phyloP scores from a whole-genome alignment of 345 rosid species.

The Fremontodendron californicum region DNA sequence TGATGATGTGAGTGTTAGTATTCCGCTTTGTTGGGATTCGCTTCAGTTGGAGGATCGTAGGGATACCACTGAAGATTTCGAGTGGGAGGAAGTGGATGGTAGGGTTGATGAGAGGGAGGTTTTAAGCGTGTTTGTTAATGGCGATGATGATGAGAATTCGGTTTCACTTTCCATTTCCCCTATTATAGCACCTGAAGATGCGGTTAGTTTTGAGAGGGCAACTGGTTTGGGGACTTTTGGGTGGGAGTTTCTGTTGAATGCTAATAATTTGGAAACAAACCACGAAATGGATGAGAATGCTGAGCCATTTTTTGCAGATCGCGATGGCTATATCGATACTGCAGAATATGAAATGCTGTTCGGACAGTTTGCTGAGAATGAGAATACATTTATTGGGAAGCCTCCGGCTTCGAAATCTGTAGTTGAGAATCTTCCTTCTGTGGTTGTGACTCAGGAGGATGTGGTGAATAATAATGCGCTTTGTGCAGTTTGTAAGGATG shows the following conservation, averaged over 20 bases:
- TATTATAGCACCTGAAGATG: slow-evolving; percentile 48
- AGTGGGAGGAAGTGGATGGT: slow-evolving; percentile 92
- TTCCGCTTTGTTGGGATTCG: slow-evolving; percentile 74
- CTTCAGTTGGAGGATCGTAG: slow-evolving; percentile 62
- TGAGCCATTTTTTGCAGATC: slow-evolving; percentile 49
- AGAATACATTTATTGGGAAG: slow-evolving; percentile 46
- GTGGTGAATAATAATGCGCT: slow-evolving; percentile 37
- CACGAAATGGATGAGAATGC: slow-evolving; percentile 39
- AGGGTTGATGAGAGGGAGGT: slow-evolving; percentile 62
- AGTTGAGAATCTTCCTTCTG: slow-evolving; percentile 56
- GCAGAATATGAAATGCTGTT: slow-evolving; percentile 70
- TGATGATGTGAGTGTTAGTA: slow-evolving; percentile 42
- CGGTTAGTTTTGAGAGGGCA: slow-evolving; percentile 44
- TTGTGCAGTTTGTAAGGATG: slow-evolving; percentile 91
- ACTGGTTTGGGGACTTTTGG: slow-evolving; percentile 48
- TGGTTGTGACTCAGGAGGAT: slow-evolving; percentile 45
- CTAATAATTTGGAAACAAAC: slow-evolving; percentile 50
- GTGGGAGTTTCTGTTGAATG: slow-evolving; percentile 82
- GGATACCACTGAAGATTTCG: slow-evolving; percentile 64
- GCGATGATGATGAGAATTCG: slow-evolving; percentile 53
- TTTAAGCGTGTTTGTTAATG: slow-evolving; percentile 50
- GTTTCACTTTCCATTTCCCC: slow-evolving; percentile 57
- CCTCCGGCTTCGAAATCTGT: slow-evolving; percentile 68
- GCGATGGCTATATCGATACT: slow-evolving; percentile 53
- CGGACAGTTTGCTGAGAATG: slow-evolving; percentile 76